Evolutionary conservation across 495 filamentous ascomycete genomes (phyloP), one percentile per base, ranked within the genome.

Genomic region (Hyphodiscus hymeniophilus): DNA sequence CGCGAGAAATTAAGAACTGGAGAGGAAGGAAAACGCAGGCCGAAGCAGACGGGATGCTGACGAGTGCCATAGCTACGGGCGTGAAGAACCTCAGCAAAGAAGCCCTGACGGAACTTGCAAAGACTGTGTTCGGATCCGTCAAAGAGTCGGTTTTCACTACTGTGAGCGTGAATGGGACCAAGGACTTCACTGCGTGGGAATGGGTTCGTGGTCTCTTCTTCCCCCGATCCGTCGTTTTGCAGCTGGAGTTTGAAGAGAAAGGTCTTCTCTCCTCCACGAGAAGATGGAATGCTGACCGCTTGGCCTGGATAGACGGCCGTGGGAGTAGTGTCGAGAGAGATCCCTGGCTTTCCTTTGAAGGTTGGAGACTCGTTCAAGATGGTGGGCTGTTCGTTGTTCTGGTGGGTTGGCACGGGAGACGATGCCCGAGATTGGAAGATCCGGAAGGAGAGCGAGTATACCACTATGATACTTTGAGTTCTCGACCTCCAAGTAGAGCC

Each of bases 181-280:
- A 28, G 24, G 41, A 43, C 23, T 43, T 43, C 23, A 43, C 41
- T 22, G 41, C 41, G 16, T 43, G 41, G 41, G 41, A 43, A 17
- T 43, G 41, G 41, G 26, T 28, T 28, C 10, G 4, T 28, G 26
- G 26, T 28, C 26, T 28, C 10, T 10, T 28, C 26, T 10, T 28
- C 26, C 26, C 26, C 10, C 10, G 26, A 28, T 10, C 26, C 26
- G 26, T 28, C 26, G 4, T 28, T 4, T 4, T 5, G 26, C 5
- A 28, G 26, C 26, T 28, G n/a, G n/a, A n/a, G n/a, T n/a, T n/a
- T n/a, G n/a, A n/a, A n/a, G n/a, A n/a, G n/a, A n/a, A n/a, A n/a
- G n/a, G n/a, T 33, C 30, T 33, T 38, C 34, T 17, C 34, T 38
- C n/a, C n/a, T n/a, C n/a, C n/a, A n/a, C n/a, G n/a, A n/a, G n/a